A percentile compares a stretch with the other conserved stretches of the same genome.
Evolutionary conservation across 331 rosid genomes (phyloP).

Genomic region (Telfairia occidentalis): DNA sequence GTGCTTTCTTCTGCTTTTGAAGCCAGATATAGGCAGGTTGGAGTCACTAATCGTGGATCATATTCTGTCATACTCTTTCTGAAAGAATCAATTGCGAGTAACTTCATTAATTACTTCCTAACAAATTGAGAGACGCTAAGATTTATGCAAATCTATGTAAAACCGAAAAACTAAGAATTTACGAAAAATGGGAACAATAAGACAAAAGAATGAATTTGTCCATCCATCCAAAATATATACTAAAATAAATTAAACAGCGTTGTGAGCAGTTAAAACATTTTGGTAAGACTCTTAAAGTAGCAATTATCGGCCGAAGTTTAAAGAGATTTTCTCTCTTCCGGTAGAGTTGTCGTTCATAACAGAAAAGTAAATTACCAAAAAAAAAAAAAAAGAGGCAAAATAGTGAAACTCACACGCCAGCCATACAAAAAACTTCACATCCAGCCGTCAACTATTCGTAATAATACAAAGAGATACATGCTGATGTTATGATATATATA

Average conservation of each 20-base stretch:
- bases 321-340: background rate
- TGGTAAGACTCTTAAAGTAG: background rate
- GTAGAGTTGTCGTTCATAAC: too few relatives aligned
- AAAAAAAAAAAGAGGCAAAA: background rate
- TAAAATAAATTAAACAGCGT: background rate
- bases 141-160: background rate
- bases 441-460: background rate
- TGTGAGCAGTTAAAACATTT: background rate
- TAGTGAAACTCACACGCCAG: background rate
- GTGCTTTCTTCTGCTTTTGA: slow-evolving; percentile 98
- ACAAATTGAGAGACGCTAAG: background rate
- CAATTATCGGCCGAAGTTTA: background rate
- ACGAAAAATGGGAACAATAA: background rate
- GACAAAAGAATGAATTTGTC: background rate
- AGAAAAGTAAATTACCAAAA: background rate
- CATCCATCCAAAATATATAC: background rate
- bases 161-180: background rate
- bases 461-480: background rate
- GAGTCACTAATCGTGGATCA: slow-evolving; percentile 91
- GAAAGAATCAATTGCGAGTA: slow-evolving; percentile 14
- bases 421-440: background rate
- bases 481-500: too few relatives aligned
- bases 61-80: slow-evolving; percentile 86
- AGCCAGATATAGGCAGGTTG: slow-evolving; percentile 83
- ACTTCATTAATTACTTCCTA: background rate